These are phyloP conservation scores for Gentiana straminea DNA, from an alignment of 257 asterid genomes.

Conservation along the genomic window DNA sequence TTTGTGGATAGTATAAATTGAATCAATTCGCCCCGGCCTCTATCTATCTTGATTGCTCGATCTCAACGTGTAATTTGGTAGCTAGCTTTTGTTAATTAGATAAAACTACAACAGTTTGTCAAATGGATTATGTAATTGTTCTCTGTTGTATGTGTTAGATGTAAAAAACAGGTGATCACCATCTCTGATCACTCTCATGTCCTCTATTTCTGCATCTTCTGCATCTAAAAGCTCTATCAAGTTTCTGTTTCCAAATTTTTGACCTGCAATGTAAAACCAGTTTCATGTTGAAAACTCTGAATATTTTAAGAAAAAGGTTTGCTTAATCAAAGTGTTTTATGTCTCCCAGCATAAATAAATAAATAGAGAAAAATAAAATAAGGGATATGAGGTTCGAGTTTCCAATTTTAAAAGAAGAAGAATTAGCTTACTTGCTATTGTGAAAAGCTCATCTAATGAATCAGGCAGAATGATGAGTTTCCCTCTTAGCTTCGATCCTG, in stretches of 20 bases:
- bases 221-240: slow-evolving; percentile 37
- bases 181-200: slow-evolving; percentile 58
- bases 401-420: slow-evolving; percentile 1
- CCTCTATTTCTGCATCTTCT: slow-evolving; percentile 79
- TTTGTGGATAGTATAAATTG: too few species aligned
- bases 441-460: slow-evolving; percentile 54
- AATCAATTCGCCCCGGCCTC: too few species aligned
- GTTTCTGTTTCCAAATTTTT: slow-evolving; percentile 46
- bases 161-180: slow-evolving; percentile 75
- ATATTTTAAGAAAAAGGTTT: too few species aligned
- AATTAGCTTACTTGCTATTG: slow-evolving; percentile 47
- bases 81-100: too few species aligned
- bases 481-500: slow-evolving; percentile 19
- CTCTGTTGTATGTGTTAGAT: slow-evolving; percentile 16
- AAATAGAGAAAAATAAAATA: background rate
- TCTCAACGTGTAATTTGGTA: too few species aligned
- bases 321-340: too few species aligned
- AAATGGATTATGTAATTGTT: background rate
- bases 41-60: too few species aligned
- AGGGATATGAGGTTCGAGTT: too few species aligned
- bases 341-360: too few species aligned
- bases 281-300: background rate
- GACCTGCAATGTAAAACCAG: slow-evolving; percentile 51
- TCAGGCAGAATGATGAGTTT: slow-evolving; percentile 63
- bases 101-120: too few species aligned